Evolutionary conservation across 495 filamentous ascomycete species (phyloP).

Genomic region (Aspergillus sclerotioniger): DNA sequence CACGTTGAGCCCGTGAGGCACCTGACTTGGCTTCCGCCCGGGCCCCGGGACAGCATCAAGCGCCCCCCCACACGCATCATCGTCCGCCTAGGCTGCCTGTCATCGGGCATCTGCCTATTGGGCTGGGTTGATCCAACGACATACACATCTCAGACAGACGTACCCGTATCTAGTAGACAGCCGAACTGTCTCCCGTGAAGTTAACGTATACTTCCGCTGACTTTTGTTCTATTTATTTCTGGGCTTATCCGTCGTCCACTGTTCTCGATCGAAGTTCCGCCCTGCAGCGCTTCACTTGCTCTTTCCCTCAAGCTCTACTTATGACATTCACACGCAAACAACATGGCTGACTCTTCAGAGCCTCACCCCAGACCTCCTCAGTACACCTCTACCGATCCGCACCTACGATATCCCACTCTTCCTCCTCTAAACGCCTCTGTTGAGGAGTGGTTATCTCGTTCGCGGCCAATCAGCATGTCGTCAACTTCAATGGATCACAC

Average conservation of each 20-base stretch:
- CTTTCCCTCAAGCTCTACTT: conserved; percentile 16
- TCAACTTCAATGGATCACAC: conserved; percentile 29
- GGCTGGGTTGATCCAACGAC: conserved; percentile 18
- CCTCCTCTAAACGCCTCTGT: conserved; percentile 47
- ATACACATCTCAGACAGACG: neutral
- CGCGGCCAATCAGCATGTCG: conserved; percentile 44
- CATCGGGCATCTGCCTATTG: conserved; percentile 28
- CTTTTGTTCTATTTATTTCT: conserved; percentile 13
- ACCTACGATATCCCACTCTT: conserved; percentile 45
- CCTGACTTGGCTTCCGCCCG: conserved; percentile 19
- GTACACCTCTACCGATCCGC: conserved; percentile 29
- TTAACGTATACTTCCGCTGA: conserved; percentile 19
- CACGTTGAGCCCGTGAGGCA: conserved; percentile 7
- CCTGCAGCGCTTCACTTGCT: conserved; percentile 20
- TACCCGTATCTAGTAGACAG: neutral
- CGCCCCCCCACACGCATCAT: conserved; percentile 16
- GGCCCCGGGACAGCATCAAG: conserved; percentile 13
- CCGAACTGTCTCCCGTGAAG: conserved; percentile 10
- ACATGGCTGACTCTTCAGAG: conserved; percentile 45
- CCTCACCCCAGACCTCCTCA: conserved; percentile 31
- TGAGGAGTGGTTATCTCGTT: conserved; percentile 49
- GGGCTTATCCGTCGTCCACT: conserved; percentile 17
- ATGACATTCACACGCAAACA: conserved; percentile 23
- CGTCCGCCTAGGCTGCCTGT: conserved; percentile 12
- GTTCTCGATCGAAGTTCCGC: conserved; percentile 18